These are phyloP conservation scores for Fraxinus greggii DNA, from an alignment of 305 asterid species.

Conservation along the genomic window DNA sequence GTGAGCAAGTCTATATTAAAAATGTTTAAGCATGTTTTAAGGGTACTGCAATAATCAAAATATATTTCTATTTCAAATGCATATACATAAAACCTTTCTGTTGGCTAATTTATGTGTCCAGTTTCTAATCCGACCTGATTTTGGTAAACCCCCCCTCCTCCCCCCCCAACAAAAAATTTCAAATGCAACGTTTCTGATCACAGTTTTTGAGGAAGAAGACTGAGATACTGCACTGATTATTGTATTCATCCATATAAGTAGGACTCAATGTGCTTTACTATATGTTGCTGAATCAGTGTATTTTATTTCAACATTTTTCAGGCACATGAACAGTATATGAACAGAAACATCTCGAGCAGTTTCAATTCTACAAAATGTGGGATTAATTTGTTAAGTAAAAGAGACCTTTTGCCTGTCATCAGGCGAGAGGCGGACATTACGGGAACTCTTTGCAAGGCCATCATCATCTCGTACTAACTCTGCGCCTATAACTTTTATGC, in stretches of 20 bases:
- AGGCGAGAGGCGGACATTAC: constrained; percentile 77
- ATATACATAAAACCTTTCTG: neutral
- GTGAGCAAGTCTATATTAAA: neutral
- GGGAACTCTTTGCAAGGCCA: constrained; percentile 93
- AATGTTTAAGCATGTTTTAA: neutral
- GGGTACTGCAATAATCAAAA: neutral
- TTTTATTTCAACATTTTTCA: neutral
- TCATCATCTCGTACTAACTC: constrained; percentile 72
- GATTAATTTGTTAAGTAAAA: constrained; percentile 15
- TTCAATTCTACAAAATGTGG: neutral
- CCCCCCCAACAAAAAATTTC: no score
- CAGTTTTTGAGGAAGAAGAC: neutral
- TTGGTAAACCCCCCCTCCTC: neutral
- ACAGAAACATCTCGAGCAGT: neutral
- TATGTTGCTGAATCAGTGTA: neutral
- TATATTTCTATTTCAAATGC: neutral
- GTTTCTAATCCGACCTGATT: neutral
- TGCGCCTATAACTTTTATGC: constrained; percentile 66
- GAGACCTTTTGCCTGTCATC: constrained; percentile 69
- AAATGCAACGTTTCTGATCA: neutral
- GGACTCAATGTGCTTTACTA: neutral
- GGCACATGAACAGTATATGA: constrained; percentile 5
- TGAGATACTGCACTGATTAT: neutral
- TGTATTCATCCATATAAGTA: neutral
- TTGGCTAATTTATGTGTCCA: neutral